Conservation (phyloP, 1,284 basidiomycete genomes). For the Cryptococcus wingfieldii region DNA sequence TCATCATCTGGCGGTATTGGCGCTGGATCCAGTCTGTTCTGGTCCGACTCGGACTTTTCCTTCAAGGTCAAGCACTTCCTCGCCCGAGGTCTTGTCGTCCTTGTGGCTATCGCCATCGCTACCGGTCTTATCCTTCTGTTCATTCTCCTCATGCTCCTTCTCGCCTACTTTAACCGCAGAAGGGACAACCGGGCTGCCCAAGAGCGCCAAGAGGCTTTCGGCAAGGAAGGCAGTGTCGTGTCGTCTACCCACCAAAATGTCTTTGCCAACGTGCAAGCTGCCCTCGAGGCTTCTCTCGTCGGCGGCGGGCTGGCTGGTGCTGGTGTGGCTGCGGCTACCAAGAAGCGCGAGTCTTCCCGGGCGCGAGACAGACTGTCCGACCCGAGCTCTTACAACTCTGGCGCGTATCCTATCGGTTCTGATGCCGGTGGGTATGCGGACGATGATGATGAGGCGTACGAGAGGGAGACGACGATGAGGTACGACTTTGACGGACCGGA, state of each 20-base stretch:
- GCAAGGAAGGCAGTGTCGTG: conserved; percentile 59
- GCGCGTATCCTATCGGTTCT: conserved; percentile 22
- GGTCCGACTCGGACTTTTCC: conserved; percentile 69
- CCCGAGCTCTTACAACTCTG: conserved; percentile 33
- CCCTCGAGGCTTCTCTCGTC: conserved; percentile 53
- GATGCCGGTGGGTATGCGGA: conserved; percentile 55
- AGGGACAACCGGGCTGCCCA: conserved; percentile 50
- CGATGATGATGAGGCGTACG: conserved; percentile 53
- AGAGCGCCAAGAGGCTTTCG: conserved; percentile 50
- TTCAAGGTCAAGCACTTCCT: conserved; percentile 71
- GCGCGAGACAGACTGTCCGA: conserved; percentile 9
- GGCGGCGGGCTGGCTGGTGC: conserved; percentile 15
- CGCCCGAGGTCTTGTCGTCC: conserved; percentile 85
- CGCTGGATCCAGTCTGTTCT: conserved; percentile 72
- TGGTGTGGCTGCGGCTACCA: conserved; percentile 40
- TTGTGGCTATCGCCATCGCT: conserved; percentile 94
- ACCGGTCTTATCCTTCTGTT: conserved; percentile 91
- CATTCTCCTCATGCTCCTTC: conserved; percentile 82
- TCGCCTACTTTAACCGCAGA: conserved; percentile 56
- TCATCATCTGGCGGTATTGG: conserved; percentile 67
- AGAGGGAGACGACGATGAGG: conserved; percentile 44
- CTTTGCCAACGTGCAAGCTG: conserved; percentile 81
- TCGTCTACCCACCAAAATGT: conserved; percentile 62
- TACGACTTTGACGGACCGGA: conserved; percentile 43
- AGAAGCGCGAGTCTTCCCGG: conserved; percentile 35